Percentiles rank a stretch among this genome's conserved stretches.
These are phyloP conservation scores for Pseudogymnoascus destructans DNA, from an alignment of 2,329 filamentous ascomycete genomes.

Conservation along the genomic window DNA sequence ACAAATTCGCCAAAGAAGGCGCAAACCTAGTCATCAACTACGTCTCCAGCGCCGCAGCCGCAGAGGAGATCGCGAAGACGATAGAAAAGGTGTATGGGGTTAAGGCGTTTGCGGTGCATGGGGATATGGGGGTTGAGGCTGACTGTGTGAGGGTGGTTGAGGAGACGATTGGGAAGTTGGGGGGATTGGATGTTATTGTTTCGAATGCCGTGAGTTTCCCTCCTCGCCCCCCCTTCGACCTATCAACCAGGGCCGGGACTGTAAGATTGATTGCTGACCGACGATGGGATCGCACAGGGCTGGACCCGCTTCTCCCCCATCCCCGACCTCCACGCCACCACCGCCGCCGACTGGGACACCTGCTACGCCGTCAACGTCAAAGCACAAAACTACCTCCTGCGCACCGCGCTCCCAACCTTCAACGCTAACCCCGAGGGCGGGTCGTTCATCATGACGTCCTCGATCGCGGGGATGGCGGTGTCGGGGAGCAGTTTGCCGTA, in stretches of 20 bases:
- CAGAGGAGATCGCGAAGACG: conserved; percentile 38
- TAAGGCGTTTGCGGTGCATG: conserved; percentile 42
- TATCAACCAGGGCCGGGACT: too few species aligned
- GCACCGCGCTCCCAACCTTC: conserved; percentile 44
- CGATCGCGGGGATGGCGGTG: conserved; percentile 37
- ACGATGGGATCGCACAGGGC: conserved; percentile 14
- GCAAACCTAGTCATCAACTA: conserved; percentile 56
- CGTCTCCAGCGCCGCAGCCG: conserved; percentile 40
- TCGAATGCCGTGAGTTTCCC: conserved; percentile 44
- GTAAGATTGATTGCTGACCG: too few species aligned
- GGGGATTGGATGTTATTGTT: conserved; percentile 51
- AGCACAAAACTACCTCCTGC: conserved; percentile 39
- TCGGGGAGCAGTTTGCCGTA: conserved; percentile 16
- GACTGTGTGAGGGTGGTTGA: conserved; percentile 42
- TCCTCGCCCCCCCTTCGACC: background rate
- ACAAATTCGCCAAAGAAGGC: conserved; percentile 50
- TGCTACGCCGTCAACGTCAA: conserved; percentile 53
- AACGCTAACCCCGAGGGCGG: conserved; percentile 49
- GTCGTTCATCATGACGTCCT: conserved; percentile 49
- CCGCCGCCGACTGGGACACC: conserved; percentile 19
- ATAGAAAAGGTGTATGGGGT: conserved; percentile 37
- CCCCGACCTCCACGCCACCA: conserved; percentile 18
- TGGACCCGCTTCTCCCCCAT: conserved; percentile 23
- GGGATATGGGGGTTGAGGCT: conserved; percentile 41
- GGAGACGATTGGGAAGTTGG: conserved; percentile 40